These are phyloP conservation scores for Saccharomycopsis sp. DNA, from an alignment of 805 yeast species.

Conservation along the genomic window DNA sequence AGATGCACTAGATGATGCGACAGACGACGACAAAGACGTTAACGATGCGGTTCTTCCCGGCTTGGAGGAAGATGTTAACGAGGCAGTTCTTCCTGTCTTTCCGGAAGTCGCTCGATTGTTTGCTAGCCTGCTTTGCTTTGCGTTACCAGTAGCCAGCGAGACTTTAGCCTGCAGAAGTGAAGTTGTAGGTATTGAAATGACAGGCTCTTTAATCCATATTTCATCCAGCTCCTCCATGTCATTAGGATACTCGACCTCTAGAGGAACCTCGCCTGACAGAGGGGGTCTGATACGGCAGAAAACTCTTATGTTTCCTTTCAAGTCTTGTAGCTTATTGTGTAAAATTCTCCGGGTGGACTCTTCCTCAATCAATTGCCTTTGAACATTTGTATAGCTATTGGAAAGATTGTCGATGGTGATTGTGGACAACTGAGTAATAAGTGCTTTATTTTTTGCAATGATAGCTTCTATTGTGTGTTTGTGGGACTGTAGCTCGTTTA, in stretches of 20 bases:
- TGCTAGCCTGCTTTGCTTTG: slow-evolving; percentile 17
- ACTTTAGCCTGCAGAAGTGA: slow-evolving; percentile 3
- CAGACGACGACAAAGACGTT: slow-evolving; percentile 6
- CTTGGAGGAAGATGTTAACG: slow-evolving; percentile 12
- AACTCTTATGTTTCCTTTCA: slow-evolving; percentile 89
- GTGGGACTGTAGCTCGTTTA: not conserved
- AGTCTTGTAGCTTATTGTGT: slow-evolving; percentile 73
- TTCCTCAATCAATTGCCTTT: slow-evolving; percentile 36
- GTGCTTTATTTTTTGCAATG: not conserved
- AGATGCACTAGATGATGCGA: slow-evolving; percentile 8
- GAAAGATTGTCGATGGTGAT: slow-evolving; percentile 2
- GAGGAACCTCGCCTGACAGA: slow-evolving; percentile 20
- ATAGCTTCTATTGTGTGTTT: not conserved
- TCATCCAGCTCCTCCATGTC: slow-evolving; percentile 23
- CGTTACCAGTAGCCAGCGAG: no score
- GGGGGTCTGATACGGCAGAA: slow-evolving; percentile 80
- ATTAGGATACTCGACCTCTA: slow-evolving; percentile 13
- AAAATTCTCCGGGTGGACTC: slow-evolving; percentile 54
- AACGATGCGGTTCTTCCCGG: slow-evolving; percentile 8
- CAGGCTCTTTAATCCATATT: slow-evolving; percentile 26
- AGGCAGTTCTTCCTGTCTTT: slow-evolving; percentile 22
- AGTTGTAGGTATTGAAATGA: slow-evolving; percentile 2
- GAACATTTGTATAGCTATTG: slow-evolving; percentile 21
- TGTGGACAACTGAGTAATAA: not conserved
- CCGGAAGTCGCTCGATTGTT: slow-evolving; percentile 15